Base-by-base conservation (phyloP, 2,329 filamentous ascomycete genomes). In the Verticillium klebahnii region DNA sequence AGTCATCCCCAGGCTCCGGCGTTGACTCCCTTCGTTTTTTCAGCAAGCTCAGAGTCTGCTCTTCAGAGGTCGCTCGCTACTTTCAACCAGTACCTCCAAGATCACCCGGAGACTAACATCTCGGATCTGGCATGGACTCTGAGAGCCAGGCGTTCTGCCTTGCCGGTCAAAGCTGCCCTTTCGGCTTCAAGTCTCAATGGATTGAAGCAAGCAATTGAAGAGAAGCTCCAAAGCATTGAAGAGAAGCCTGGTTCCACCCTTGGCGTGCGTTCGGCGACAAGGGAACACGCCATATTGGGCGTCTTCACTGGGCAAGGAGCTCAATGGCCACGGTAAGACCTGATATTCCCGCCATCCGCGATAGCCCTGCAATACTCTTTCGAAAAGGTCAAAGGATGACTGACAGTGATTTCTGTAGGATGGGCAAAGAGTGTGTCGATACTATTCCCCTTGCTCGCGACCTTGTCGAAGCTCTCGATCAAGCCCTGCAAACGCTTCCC, bases 291-390 rank as follows among this genome's bases (percentile, higher is more conserved):
- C 2, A 55, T 63, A 11, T 56, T 72, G 1, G 69, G 67, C 5
- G 63, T 74, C 8, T 75, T 74, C 60, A 73, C 73, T 1, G 71
- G 72, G 0, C 73, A 75, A 59, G 72, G 72, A 4, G 72, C 71
- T 0, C 72, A 74, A 50, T 74, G 69, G 69, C 55, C 68, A 8
- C 8, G 39, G 39, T 17, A 45, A 14, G 39, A n/a, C n/a, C 6
- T 9, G 34, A 14, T 36, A 11, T 36, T 7, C 29, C 5, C 5
- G 6, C 5, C 29, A 29, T 29, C 29, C 29, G 3, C 5, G 29
- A 29, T 29, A 5, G 5, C 29, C 29, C 4, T 5, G 29, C 29
- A 6, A 29, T 1, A 3, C 29, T 29, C 29, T 29, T 29, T 29
- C 29, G 29, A 29, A 29, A 25, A 29, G 0, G 29, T 29, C 29